Evolutionary conservation across 2,329 filamentous ascomycete genomes (phyloP), one percentile per base, ranked within the genome.

Genomic region (Paecilomyces sp.): DNA sequence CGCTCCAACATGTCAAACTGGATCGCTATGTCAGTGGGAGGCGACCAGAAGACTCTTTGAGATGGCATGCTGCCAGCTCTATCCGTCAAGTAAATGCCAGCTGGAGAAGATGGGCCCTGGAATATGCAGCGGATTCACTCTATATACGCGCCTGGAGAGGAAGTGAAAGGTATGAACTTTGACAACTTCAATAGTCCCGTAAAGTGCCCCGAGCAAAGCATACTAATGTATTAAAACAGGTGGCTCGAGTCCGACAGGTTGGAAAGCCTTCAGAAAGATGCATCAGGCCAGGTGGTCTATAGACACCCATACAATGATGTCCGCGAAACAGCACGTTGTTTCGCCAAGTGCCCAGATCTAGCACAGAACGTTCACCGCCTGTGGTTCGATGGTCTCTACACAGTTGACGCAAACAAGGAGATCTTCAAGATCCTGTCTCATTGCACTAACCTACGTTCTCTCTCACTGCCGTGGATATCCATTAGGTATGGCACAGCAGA

Each of bases 311-410:
- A 79, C 68, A 72, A 74, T 57, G 79, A 78, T 0, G 72, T 84
- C 57, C 77, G 76, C 68, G 72, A 77, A 41, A 82, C 80, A 3
- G 75, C 77, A 22, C 68, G 71, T 34, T 76, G 82, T 25, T 79
- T 83, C 66, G 68, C 71, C 36, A 65, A 74, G 47, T 77, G 76
- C 56, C 78, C 80, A 1, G 68, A 74, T 31, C 71, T 82, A 9
- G 80, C 80, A 2, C 70, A 73, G 24, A 76, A 81, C 65, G 80
- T 83, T 58, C 78, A 76, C 58, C 78, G 80, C 54, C 74, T 83
- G 65, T 83, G 80, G 80, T 82, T 83, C 68, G 79, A 83, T 60
- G 81, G 81, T 56, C 82, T 83, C 68, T 79, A 83, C 69, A 77
- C 76, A 6, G 74, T 77, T 54, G 76, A 82, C 63, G 82, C 80